Evolutionary conservation across 108 stramenopile genomes (phyloP).

Genomic region (Cyclotella choctawhatcheeana): DNA sequence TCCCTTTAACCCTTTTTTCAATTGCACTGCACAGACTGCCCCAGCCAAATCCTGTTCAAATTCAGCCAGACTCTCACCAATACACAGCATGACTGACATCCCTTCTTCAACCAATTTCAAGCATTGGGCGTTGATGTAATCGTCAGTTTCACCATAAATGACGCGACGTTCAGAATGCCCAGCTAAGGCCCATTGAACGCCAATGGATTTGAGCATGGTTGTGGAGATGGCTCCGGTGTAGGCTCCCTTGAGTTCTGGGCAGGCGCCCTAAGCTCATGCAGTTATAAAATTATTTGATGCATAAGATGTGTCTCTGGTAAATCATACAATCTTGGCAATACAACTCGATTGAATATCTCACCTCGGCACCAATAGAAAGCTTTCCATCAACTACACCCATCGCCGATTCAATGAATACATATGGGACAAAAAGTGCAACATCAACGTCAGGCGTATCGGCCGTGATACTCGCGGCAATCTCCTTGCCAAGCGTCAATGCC

Average conservation of each 20-base stretch:
- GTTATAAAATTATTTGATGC: constrained; percentile 2
- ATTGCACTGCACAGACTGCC: constrained; percentile 89
- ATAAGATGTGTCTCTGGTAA: not conserved
- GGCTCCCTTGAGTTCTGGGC: constrained; percentile 88
- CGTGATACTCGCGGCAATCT: constrained; percentile 72
- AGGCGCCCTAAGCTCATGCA: constrained; percentile 48
- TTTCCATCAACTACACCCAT: constrained; percentile 63
- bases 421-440: constrained; percentile 86
- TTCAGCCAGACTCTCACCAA: constrained; percentile 93
- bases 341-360: constrained; percentile 37
- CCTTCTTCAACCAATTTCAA: constrained; percentile 89
- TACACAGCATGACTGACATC: constrained; percentile 94
- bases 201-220: constrained; percentile 83
- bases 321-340: not conserved
- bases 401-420: constrained; percentile 78
- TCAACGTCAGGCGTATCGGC: constrained; percentile 70
- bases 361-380: constrained; percentile 76
- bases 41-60: constrained; percentile 93
- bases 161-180: constrained; percentile 98
- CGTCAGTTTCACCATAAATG: constrained; percentile 93
- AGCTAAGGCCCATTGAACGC: constrained; percentile 92
- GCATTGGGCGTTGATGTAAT: constrained; percentile 93
- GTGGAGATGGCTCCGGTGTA: constrained; percentile 97
- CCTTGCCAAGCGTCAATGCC: constrained; percentile 66
- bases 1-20: constrained; percentile 89